A percentile compares a stretch with the other conserved stretches of the same genome.
These are phyloP conservation scores for Scedosporium dehoogii DNA, from an alignment of 2,329 filamentous ascomycete genomes.

Conservation along the genomic window DNA sequence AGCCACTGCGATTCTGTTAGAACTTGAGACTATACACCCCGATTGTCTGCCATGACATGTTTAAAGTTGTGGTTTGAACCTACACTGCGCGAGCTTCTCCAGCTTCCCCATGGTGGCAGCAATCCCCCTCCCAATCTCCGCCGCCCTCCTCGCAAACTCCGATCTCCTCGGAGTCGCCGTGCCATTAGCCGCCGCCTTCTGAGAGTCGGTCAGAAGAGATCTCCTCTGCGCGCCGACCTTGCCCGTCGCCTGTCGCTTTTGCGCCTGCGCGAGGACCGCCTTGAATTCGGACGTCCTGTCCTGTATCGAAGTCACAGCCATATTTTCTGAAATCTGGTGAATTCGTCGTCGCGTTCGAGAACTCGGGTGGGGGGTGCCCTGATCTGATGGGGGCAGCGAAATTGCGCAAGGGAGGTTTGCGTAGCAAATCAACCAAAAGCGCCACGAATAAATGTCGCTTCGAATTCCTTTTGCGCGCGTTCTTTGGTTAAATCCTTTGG, in stretches of 20 bases:
- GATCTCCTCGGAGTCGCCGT: conserved; percentile 54
- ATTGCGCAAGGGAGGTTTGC: background rate
- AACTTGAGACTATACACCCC: no score
- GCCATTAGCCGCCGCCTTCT: conserved; percentile 54
- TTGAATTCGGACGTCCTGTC: conserved; percentile 95
- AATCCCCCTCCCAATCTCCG: conserved; percentile 86
- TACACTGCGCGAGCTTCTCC: conserved; percentile 79
- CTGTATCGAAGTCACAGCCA: conserved; percentile 73
- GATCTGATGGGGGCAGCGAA: background rate
- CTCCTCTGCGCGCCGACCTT: conserved; percentile 74
- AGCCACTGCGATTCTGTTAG: conserved; percentile 50
- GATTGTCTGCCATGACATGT: background rate
- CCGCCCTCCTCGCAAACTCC: conserved; percentile 86
- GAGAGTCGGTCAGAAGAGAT: conserved; percentile 65
- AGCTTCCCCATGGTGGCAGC: conserved; percentile 89
- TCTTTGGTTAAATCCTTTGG: background rate
- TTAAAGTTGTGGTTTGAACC: conserved; percentile 18
- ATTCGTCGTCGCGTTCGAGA: background rate
- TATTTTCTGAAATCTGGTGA: conserved; percentile 17
- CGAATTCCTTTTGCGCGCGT: background rate
- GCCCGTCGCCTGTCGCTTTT: conserved; percentile 64
- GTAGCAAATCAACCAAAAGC: no score
- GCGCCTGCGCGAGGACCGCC: conserved; percentile 77
- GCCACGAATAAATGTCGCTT: no score
- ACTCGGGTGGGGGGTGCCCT: background rate